Conservation (phyloP, 139 green algal species). For the Chlamydomonas sp. region DNA sequence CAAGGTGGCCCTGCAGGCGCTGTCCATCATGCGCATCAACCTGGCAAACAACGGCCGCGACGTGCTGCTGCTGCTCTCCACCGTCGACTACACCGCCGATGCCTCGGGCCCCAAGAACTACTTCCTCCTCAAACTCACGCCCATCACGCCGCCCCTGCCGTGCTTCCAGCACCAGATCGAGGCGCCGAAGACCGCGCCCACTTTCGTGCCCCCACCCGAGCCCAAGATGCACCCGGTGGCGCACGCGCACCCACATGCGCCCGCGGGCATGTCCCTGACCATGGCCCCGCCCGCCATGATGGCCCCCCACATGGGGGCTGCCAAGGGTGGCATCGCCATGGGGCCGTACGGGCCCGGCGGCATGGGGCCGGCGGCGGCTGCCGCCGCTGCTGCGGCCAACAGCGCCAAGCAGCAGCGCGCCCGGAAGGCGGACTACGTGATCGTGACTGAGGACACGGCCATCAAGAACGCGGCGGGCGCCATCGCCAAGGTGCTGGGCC, state of each 20-base stretch:
- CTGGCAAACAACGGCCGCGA: slow-evolving; percentile 37
- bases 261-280: background rate
- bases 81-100: slow-evolving; percentile 29
- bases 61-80: slow-evolving; percentile 39
- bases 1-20: slow-evolving; percentile 45
- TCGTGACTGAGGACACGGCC: slow-evolving; percentile 56
- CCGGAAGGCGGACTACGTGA: slow-evolving; percentile 59
- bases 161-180: slow-evolving; percentile 46
- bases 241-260: too few relatives aligned
- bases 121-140: slow-evolving; percentile 31
- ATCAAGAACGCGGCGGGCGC: slow-evolving; percentile 62
- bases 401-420: slow-evolving; percentile 25
- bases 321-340: slow-evolving; percentile 13
- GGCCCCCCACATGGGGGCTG: background rate
- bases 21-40: slow-evolving; percentile 46
- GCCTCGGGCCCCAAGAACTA: slow-evolving; percentile 16
- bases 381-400: background rate
- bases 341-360: background rate
- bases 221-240: background rate
- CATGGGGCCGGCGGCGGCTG: background rate
- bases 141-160: slow-evolving; percentile 33
- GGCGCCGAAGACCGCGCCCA: background rate
- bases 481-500: slow-evolving; percentile 57
- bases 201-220: background rate
- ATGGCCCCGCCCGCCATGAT: background rate